Conservation (phyloP, 192 early-diverging fungal species). For the Gigaspora rosea region DNA sequence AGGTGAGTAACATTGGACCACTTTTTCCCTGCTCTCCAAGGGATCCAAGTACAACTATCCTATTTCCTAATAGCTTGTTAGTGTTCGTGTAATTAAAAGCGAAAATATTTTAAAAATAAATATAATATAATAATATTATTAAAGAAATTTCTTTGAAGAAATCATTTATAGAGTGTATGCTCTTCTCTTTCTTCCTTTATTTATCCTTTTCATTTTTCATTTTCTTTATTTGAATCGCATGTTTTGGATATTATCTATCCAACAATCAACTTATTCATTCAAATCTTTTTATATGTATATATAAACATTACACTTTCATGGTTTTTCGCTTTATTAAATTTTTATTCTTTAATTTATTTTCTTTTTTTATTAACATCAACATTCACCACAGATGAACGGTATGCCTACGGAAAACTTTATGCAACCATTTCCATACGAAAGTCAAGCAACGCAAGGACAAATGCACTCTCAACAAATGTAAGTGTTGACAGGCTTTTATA, state of each 20-base stretch:
- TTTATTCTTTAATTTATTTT: too few species aligned
- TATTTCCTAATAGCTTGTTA: constrained; percentile 12
- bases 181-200: too few species aligned
- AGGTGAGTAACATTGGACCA: constrained; percentile 28
- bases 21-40: constrained; percentile 25
- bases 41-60: constrained; percentile 27
- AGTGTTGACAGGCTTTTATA: not conserved
- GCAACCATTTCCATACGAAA: constrained; percentile 17
- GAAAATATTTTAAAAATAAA: not conserved
- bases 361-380: not conserved
- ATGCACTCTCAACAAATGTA: constrained; percentile 29
- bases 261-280: too few species aligned
- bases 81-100: constrained; percentile 8
- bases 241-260: too few species aligned
- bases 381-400: constrained; percentile 29
- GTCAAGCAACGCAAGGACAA: constrained; percentile 5
- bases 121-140: not conserved
- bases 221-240: too few species aligned
- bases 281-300: not conserved
- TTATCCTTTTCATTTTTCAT: too few species aligned
- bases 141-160: too few species aligned
- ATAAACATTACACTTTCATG: not conserved
- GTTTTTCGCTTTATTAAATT: not conserved
- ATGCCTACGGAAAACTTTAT: constrained; percentile 29
- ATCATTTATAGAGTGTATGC: too few species aligned